phyloP scores from a whole-genome alignment of 2,329 filamentous ascomycete genomes.

The Beauveria bassiana region DNA sequence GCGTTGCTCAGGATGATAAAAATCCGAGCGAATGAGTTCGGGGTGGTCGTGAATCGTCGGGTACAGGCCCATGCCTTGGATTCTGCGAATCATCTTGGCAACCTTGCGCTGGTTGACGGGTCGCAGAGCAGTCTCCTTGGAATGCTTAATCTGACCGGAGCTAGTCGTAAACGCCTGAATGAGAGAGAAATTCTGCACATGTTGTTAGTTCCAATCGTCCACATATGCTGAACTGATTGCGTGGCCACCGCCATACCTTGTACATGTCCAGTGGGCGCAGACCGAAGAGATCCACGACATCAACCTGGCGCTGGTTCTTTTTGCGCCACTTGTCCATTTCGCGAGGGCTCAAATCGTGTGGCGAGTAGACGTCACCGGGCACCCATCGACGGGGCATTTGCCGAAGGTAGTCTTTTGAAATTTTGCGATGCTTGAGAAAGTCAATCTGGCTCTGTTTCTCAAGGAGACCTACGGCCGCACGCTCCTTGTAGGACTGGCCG shows the following conservation, averaged over 20 bases:
- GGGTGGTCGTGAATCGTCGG: conserved; percentile 87
- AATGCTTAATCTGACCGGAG: conserved; percentile 77
- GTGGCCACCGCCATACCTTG: conserved; percentile 50
- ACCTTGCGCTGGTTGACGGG: conserved; percentile 89
- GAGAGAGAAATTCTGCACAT: conserved; percentile 74
- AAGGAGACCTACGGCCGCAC: conserved; percentile 15
- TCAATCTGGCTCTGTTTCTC: conserved; percentile 29
- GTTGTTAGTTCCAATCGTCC: not conserved
- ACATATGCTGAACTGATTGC: not conserved
- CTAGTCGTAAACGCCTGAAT: conserved; percentile 82
- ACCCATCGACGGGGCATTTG: conserved; percentile 66
- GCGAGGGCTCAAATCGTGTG: conserved; percentile 69
- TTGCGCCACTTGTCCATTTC: conserved; percentile 79
- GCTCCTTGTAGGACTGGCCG: conserved; percentile 20
- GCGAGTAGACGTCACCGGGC: conserved; percentile 79
- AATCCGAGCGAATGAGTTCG: conserved; percentile 54
- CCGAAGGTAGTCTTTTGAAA: conserved; percentile 45
- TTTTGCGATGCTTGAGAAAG: conserved; percentile 30
- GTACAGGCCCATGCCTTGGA: conserved; percentile 84
- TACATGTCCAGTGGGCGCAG: conserved; percentile 80
- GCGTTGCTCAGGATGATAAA: conserved; percentile 17
- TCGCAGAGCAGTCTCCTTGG: conserved; percentile 68
- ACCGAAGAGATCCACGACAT: conserved; percentile 73
- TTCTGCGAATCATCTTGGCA: conserved; percentile 83
- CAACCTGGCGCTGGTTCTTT: conserved; percentile 48